Base-by-base conservation (phyloP, 176 grass and related monocot species). In the Alopecurus myosuroides region DNA sequence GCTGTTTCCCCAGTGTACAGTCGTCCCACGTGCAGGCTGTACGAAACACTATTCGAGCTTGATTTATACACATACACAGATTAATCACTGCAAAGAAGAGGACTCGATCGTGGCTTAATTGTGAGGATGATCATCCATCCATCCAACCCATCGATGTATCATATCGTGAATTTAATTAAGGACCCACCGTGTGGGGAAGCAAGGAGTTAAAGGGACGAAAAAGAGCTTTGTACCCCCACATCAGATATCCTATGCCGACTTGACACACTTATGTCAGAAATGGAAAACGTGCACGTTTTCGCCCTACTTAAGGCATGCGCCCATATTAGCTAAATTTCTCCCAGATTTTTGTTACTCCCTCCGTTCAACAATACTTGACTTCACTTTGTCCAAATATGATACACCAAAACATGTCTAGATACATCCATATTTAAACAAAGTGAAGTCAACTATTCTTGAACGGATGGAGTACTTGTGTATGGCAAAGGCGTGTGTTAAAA, bases 131-230 rank as follows among this genome's bases (percentile, higher is more conserved):
- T 65, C 29, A 80, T 46, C 29, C 5, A 25, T 67, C 42, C 65
- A 23, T n/a, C 67, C 69, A 28, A 31, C 40, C 37, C 11, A 26
- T 35, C 26, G 28, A 60, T 60, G 42, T 10, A 13, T 57, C 46
- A 53, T 41, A 15, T 9, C 73, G 23, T 33, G 48, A 60, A 73
- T 28, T 78, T 42, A 72, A 72, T 31, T 20, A 49, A 74, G 62
- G 81, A 79, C 81, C 81, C 53, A 73, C 33, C 14, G 25, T 33
- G 4, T 76, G 73, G 23, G 86, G 86, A 65, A 42, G 31, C 87
- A 84, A 42, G 9, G 9, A 14, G 63, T 44, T 88, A 28, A 88
- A 65, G 46, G 37, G 60, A 23, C 25, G 76, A 79, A 84, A 88
- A 84, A 10, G 87, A 84, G 87, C 52, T 40, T 26, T 44, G 30